A percentile compares a stretch with the other conserved stretches of the same genome.
These are phyloP conservation scores for Psilocybe cubensis DNA, from an alignment of 768 basidiomycete species.

Conservation along the genomic window DNA sequence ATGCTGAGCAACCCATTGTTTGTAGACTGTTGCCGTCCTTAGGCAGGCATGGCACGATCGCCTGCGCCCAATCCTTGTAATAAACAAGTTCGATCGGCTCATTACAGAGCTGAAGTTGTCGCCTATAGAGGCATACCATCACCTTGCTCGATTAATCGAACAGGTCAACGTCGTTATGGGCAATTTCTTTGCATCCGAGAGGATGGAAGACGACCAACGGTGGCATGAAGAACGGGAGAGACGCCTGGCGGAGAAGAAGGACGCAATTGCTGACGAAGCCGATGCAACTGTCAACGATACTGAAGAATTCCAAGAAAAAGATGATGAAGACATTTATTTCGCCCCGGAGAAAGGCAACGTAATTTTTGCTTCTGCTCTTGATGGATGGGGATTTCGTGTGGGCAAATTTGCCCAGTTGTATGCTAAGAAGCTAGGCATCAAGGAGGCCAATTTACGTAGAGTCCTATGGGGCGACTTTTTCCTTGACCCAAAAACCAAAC, in stretches of 20 bases:
- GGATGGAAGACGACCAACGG: slow-evolving; percentile 95
- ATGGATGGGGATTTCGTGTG: slow-evolving; percentile 97
- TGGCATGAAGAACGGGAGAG: slow-evolving; percentile 94
- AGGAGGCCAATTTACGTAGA: slow-evolving; percentile 81
- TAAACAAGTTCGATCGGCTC: slow-evolving; percentile 96
- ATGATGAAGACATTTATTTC: slow-evolving; percentile 98
- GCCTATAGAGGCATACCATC: slow-evolving; percentile 92
- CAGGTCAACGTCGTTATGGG: slow-evolving; percentile 99
- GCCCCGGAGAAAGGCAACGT: slow-evolving; percentile 96
- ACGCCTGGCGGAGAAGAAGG: slow-evolving; percentile 77
- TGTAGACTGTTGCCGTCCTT: slow-evolving; percentile 91
- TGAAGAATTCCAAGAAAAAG: slow-evolving; percentile 88
- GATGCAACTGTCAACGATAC: slow-evolving; percentile 61
- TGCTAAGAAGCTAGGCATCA: slow-evolving; percentile 87
- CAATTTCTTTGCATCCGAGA: slow-evolving; percentile 87
- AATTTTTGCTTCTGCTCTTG: slow-evolving; percentile 92
- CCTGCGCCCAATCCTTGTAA: slow-evolving; percentile 88
- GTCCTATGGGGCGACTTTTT: slow-evolving; percentile 98
- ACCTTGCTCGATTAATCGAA: slow-evolving; percentile 91
- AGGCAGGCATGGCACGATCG: slow-evolving; percentile 93
- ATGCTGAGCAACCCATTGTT: background rate
- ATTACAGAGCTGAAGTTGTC: slow-evolving; percentile 92
- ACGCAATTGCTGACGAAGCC: slow-evolving; percentile 65
- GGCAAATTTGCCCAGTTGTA: slow-evolving; percentile 94
- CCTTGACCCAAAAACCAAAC: slow-evolving; percentile 94